Conservation (phyloP, 192 early-diverging fungal species). For the Linnemannia schmuckeri region DNA sequence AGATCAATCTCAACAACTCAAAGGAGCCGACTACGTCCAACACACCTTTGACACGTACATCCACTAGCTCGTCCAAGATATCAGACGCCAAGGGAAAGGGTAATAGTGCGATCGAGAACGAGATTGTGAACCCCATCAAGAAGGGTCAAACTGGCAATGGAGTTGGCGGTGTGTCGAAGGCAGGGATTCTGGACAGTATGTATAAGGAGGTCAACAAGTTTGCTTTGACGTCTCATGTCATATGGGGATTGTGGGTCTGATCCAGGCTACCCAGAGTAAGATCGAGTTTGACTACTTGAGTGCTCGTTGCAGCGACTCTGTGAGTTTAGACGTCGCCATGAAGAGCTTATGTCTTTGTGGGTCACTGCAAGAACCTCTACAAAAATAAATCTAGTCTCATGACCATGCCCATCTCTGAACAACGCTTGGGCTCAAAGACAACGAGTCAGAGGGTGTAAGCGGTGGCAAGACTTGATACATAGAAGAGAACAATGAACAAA, state of each 20-base stretch:
- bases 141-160: conserved; percentile 26
- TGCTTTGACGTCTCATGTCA: conserved; percentile 69
- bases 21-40: too few relatives aligned
- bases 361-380: too few relatives aligned
- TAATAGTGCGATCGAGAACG: conserved; percentile 24
- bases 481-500: too few relatives aligned
- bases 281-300: conserved; percentile 84
- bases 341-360: conserved; percentile 56
- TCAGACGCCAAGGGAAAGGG: neutral
- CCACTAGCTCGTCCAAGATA: too few relatives aligned
- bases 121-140: neutral
- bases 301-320: conserved; percentile 81
- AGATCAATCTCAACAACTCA: too few relatives aligned
- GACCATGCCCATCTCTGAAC: too few relatives aligned
- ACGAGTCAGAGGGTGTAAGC: too few relatives aligned
- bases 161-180: conserved; percentile 38
- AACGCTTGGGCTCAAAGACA: too few relatives aligned
- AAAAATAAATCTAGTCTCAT: too few relatives aligned
- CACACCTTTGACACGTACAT: neutral
- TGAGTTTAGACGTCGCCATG: conserved; percentile 75
- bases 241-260: conserved; percentile 86
- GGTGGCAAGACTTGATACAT: too few relatives aligned
- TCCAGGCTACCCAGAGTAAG: conserved; percentile 80
- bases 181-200: conserved; percentile 53
- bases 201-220: conserved; percentile 60